Evolutionary conservation across 2,329 filamentous ascomycete genomes (phyloP).

Genomic region (Apiospora marii): DNA sequence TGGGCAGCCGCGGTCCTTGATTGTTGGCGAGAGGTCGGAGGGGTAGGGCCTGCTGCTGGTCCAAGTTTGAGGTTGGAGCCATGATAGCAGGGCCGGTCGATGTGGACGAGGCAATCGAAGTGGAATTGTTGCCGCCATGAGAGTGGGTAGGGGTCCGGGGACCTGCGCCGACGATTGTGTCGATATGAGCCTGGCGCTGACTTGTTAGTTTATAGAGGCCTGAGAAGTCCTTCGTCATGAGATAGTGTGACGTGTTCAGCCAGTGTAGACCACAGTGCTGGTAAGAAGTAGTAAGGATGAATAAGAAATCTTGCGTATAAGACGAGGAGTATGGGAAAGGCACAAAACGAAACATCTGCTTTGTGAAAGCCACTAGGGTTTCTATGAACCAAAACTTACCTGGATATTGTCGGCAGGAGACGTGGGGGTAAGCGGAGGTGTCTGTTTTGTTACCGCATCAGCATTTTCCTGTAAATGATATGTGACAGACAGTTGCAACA

Average conservation of each 20-base stretch:
- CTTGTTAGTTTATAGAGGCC: neutral
- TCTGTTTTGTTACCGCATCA: constrained; percentile 31
- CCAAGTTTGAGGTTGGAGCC: neutral
- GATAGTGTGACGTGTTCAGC: neutral
- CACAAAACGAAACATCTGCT: neutral
- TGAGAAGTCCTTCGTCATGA: neutral
- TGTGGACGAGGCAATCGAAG: neutral
- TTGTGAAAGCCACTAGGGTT: neutral
- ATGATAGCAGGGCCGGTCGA: neutral
- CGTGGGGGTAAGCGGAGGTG: constrained; percentile 34
- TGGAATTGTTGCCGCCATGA: constrained; percentile 18
- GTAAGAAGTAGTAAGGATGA: neutral
- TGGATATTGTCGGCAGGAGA: constrained; percentile 42
- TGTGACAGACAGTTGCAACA: constrained; percentile 24
- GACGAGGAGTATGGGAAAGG: neutral
- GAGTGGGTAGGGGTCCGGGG: constrained; percentile 36
- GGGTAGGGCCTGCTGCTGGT: neutral
- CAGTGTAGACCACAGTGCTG: neutral
- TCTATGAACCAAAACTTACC: constrained; percentile 35
- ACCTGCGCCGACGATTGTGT: constrained; percentile 46
- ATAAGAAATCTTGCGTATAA: neutral
- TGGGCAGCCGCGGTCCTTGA: constrained; percentile 19
- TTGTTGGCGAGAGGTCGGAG: neutral
- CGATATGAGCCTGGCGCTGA: constrained; percentile 45
- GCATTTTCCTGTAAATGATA: constrained; percentile 18